Conservation (phyloP, 2,329 filamentous ascomycete species). For the Trichoderma koningiopsis region DNA sequence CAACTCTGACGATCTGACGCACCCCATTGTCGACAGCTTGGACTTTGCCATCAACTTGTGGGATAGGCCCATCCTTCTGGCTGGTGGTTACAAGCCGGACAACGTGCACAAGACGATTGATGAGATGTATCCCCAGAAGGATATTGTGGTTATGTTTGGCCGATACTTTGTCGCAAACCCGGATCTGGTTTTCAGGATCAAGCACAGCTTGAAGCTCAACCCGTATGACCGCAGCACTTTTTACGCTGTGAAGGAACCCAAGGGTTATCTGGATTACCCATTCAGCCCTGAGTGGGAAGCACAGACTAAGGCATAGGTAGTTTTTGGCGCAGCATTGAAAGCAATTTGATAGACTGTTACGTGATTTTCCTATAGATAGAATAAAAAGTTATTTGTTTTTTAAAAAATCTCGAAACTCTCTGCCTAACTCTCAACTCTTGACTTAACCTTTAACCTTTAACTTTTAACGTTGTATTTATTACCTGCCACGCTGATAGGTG, state of each 20-base stretch:
- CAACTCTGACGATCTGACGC: neutral
- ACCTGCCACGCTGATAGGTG: too few species aligned
- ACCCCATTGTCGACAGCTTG: conserved; percentile 28
- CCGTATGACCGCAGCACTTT: conserved; percentile 35
- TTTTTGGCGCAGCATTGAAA: neutral
- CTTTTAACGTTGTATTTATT: too few species aligned
- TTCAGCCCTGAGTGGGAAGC: conserved; percentile 14
- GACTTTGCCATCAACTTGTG: conserved; percentile 37
- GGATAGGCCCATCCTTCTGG: conserved; percentile 32
- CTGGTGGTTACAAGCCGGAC: conserved; percentile 34
- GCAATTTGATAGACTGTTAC: neutral
- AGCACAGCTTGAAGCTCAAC: conserved; percentile 31
- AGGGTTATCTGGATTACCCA: conserved; percentile 26
- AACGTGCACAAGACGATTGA: conserved; percentile 29
- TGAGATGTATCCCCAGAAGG: conserved; percentile 29
- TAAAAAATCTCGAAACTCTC: too few species aligned
- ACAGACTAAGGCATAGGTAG: neutral
- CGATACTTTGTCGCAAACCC: conserved; percentile 37
- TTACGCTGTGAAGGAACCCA: conserved; percentile 32
- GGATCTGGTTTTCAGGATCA: conserved; percentile 36
- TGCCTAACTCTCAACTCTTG: too few species aligned
- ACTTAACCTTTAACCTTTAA: too few species aligned
- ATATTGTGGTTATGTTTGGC: conserved; percentile 33
- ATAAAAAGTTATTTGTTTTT: too few species aligned
- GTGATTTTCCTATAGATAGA: neutral